These are phyloP conservation scores for Backusella luteola DNA, from an alignment of 192 early-diverging fungal species.

Conservation along the genomic window DNA sequence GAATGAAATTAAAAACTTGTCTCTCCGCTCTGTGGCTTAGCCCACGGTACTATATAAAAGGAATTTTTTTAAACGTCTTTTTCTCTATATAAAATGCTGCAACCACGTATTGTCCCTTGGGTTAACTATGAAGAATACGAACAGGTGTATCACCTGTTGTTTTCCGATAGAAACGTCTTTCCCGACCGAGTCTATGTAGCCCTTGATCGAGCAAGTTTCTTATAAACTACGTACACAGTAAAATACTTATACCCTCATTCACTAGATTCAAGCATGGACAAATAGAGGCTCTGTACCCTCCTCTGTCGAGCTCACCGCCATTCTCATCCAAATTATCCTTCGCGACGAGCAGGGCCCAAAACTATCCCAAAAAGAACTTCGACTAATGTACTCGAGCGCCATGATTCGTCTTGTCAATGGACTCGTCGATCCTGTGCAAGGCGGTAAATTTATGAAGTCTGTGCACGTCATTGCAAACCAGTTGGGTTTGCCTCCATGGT, in stretches of 20 bases:
- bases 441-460: constrained; percentile 52
- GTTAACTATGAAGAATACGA: constrained; percentile 54
- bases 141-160: constrained; percentile 54
- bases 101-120: constrained; percentile 64
- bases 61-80: not conserved
- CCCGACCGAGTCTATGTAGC: constrained; percentile 37
- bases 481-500: constrained; percentile 61
- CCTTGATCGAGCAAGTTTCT: constrained; percentile 53
- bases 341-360: constrained; percentile 40
- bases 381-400: constrained; percentile 44
- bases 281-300: constrained; percentile 65
- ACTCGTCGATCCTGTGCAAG: constrained; percentile 58
- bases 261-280: constrained; percentile 68
- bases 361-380: constrained; percentile 47
- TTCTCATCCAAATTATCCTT: constrained; percentile 58
- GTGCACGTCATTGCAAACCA: constrained; percentile 46
- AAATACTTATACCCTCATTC: not conserved
- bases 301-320: constrained; percentile 63
- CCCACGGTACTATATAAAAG: too few relatives aligned
- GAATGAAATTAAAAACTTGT: not conserved
- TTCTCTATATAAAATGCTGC: constrained; percentile 23
- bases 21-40: constrained; percentile 12
- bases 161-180: constrained; percentile 26
- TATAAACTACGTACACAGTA: not conserved
- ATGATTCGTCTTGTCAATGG: constrained; percentile 60